A percentile compares a stretch with the other conserved stretches of the same genome.
Conservation (phyloP, 805 yeast species). For the Wickerhamiella sorbophila region DNA sequence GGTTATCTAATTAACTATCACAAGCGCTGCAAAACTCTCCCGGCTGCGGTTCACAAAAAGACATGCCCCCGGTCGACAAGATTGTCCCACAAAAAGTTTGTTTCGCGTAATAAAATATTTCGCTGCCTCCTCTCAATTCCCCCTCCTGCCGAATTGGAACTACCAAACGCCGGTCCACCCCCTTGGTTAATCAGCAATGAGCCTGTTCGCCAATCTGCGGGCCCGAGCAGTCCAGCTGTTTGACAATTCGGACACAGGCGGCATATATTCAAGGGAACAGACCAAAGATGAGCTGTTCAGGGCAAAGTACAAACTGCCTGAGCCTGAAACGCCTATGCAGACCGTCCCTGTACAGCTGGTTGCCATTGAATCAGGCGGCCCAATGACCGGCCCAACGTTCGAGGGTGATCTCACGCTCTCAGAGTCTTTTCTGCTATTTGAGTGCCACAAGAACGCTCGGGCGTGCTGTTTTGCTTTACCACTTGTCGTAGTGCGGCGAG, state of each 20-base stretch:
- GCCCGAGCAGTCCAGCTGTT: slow-evolving; percentile 14
- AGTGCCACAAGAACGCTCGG: slow-evolving; percentile 52
- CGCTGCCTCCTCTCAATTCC: too few species aligned
- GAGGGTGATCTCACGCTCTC: slow-evolving; percentile 62
- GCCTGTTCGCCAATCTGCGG: slow-evolving; percentile 15
- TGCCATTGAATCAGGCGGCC: slow-evolving; percentile 9
- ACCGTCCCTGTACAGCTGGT: slow-evolving; percentile 54
- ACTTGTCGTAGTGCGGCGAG: slow-evolving; percentile 63
- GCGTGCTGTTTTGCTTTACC: slow-evolving; percentile 59
- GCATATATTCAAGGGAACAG: slow-evolving; percentile 26
- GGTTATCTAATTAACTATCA: too few species aligned
- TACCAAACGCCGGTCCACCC: too few species aligned
- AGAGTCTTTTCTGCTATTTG: slow-evolving; percentile 59
- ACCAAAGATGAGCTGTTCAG: slow-evolving; percentile 61
- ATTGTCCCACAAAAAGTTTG: too few species aligned
- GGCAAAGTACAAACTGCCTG: slow-evolving; percentile 55
- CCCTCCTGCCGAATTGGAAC: too few species aligned
- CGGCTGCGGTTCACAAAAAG: too few species aligned
- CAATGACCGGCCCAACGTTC: slow-evolving; percentile 23
- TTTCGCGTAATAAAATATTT: too few species aligned
- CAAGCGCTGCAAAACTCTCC: too few species aligned
- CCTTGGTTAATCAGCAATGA: slow-evolving; percentile 19
- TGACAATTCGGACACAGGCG: slow-evolving; percentile 13
- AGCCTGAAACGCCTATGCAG: slow-evolving; percentile 47
- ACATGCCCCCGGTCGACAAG: too few species aligned